Base-by-base conservation (phyloP, 2,329 filamentous ascomycete species). In the Aurifilum marmelostoma region DNA sequence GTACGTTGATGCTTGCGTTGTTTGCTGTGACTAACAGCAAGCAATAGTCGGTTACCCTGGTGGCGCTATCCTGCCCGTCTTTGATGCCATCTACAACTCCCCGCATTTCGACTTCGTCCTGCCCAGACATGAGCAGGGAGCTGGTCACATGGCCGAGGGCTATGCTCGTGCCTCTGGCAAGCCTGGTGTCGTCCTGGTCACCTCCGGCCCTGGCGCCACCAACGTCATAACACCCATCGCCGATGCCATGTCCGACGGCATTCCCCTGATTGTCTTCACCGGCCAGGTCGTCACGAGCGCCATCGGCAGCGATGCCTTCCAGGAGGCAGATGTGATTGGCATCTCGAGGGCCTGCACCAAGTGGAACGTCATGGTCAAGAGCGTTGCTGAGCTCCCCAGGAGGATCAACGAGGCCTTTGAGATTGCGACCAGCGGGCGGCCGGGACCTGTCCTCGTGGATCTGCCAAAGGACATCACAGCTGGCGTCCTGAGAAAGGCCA, bases 361-460 rank as follows among this genome's bases (percentile, higher is more conserved):
- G 84, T 99, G 96, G 96, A 98, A 98, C 76, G 93, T 97, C 71
- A 97, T 98, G 94, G 93, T 97, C 63, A 97, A 97, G 87, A 95
- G 91, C 79, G 90, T 97, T 67, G 94, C 93, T 64, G 96, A 99
- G 82, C 86, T 99, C 67, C 96, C 96, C 64, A 89, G 92, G 75
- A 89, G 95, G 73, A 98, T 98, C 78, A 97, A 97, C 80, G 96
- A 98, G 83, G 96, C 96, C 63, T 98, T 98, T 77, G 94, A 98
- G 83, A 98, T 98, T 77, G 96, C 96, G 54, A 98, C 93, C 56
- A 96, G 91, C 75, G 96, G 96, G 71, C 89, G 96, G 63, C 96
- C 96, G 18, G 96, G 96, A 32, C 96, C 96, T 37, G 96, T 98
- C 47, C 88, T 99, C 71, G 94, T 99, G 72, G 96, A 99, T 80